phyloP scores from a whole-genome alignment of 768 basidiomycete species.

The Crassisporium funariophilum region DNA sequence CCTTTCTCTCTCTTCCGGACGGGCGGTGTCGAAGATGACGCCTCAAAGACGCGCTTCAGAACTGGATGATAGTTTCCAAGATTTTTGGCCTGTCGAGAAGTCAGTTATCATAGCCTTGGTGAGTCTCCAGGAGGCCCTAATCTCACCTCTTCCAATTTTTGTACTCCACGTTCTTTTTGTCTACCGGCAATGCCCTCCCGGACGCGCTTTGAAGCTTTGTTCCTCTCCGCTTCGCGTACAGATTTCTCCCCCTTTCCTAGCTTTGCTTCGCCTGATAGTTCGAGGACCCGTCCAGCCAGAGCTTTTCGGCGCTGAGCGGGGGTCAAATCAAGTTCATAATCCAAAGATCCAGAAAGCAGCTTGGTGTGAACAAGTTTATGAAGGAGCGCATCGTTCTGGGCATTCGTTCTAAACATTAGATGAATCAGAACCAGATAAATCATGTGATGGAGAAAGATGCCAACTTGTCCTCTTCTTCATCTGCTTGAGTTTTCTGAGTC shows the following conservation, averaged over 20 bases:
- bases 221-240: slow-evolving; percentile 63
- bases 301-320: slow-evolving; percentile 75
- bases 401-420: slow-evolving; percentile 57
- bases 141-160: slow-evolving; percentile 68
- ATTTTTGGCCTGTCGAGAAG: slow-evolving; percentile 65
- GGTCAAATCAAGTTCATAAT: slow-evolving; percentile 59
- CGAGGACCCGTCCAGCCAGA: slow-evolving; percentile 74
- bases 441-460: slow-evolving; percentile 4
- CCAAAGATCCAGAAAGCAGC: slow-evolving; percentile 72
- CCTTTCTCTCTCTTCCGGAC: slow-evolving; percentile 62
- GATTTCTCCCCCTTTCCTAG: slow-evolving; percentile 73
- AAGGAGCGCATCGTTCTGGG: slow-evolving; percentile 75
- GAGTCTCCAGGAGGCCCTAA: slow-evolving; percentile 15
- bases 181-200: slow-evolving; percentile 70
- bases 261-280: slow-evolving; percentile 66
- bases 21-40: slow-evolving; percentile 27
- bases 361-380: slow-evolving; percentile 82
- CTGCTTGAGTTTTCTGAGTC: slow-evolving; percentile 32
- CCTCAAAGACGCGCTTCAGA: slow-evolving; percentile 67
- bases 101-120: slow-evolving; percentile 2
- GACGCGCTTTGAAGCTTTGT: slow-evolving; percentile 70
- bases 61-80: slow-evolving; percentile 84
- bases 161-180: slow-evolving; percentile 54
- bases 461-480: slow-evolving; percentile 62
- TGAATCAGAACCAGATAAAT: not conserved